Evolutionary conservation across 352 stramenopile genomes (phyloP).

Genomic region (Elongisporangium anandrum): DNA sequence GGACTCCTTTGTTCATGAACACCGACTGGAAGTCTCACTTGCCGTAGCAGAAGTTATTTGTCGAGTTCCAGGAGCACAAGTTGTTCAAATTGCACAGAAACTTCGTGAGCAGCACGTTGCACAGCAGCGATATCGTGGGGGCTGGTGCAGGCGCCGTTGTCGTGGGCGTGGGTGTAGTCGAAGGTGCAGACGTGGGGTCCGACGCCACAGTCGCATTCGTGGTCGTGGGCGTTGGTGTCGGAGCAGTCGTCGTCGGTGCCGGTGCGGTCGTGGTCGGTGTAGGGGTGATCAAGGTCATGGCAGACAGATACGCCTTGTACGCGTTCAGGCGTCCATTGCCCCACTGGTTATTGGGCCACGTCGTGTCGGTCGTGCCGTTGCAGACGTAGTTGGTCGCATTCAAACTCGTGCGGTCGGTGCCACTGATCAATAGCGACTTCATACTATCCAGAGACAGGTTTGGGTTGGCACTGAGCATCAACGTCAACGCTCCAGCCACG

Average conservation of each 20-base stretch:
- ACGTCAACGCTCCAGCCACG: slow-evolving; percentile 7
- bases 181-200: neutral
- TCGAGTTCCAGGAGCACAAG: neutral
- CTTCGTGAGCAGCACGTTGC: too few relatives aligned
- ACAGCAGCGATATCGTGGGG: too few relatives aligned
- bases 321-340: slow-evolving; percentile 32
- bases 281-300: neutral
- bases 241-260: neutral
- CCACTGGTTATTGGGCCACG: slow-evolving; percentile 41
- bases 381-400: slow-evolving; percentile 2
- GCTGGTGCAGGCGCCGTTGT: neutral
- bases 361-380: slow-evolving; percentile 13
- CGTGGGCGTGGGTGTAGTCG: neutral
- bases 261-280: neutral
- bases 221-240: neutral
- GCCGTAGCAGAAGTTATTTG: neutral
- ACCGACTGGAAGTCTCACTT: neutral
- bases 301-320: neutral
- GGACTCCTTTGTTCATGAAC: too few relatives aligned
- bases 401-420: neutral
- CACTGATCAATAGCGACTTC: slow-evolving; percentile 1
- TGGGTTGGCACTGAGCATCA: slow-evolving; percentile 4
- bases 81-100: neutral
- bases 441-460: neutral
- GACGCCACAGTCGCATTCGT: neutral